These are phyloP conservation scores for Phytopythium sindhum DNA, from an alignment of 352 stramenopile species.

Conservation along the genomic window DNA sequence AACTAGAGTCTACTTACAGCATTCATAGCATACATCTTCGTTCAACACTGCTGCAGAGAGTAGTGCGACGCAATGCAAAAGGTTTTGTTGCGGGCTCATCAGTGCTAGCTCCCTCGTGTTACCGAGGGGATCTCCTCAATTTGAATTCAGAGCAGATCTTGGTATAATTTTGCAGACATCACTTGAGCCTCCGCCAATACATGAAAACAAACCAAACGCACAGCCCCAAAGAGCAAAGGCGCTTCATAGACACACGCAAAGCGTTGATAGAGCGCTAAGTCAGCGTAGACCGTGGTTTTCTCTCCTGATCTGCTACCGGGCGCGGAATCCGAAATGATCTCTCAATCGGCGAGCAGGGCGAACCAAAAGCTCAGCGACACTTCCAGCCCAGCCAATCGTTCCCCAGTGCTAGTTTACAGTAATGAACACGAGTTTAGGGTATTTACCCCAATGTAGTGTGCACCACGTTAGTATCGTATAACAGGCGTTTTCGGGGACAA, in stretches of 20 bases:
- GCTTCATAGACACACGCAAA: background rate
- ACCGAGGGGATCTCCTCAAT: slow-evolving; percentile 79
- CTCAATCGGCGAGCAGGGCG: background rate
- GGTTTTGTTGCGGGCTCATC: slow-evolving; percentile 39
- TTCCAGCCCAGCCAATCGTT: background rate
- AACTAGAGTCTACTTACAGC: no score
- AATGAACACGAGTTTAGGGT: no score
- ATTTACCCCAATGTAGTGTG: background rate
- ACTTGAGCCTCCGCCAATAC: slow-evolving; percentile 23
- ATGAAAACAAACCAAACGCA: background rate
- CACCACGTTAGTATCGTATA: background rate
- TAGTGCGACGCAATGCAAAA: no score
- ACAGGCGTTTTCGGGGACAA: no score
- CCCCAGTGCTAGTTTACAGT: no score
- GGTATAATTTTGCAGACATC: slow-evolving; percentile 77
- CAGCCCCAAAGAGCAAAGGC: background rate
- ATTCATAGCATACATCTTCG: no score
- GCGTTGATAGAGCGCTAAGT: no score
- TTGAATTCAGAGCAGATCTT: slow-evolving; percentile 83
- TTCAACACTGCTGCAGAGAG: no score
- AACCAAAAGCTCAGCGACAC: background rate
- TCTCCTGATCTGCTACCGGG: background rate
- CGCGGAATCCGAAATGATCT: background rate
- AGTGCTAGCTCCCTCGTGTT: slow-evolving; percentile 73
- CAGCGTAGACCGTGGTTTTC: no score